phyloP scores from a whole-genome alignment of 257 asterid genomes.

The Nicotiana otophora region DNA sequence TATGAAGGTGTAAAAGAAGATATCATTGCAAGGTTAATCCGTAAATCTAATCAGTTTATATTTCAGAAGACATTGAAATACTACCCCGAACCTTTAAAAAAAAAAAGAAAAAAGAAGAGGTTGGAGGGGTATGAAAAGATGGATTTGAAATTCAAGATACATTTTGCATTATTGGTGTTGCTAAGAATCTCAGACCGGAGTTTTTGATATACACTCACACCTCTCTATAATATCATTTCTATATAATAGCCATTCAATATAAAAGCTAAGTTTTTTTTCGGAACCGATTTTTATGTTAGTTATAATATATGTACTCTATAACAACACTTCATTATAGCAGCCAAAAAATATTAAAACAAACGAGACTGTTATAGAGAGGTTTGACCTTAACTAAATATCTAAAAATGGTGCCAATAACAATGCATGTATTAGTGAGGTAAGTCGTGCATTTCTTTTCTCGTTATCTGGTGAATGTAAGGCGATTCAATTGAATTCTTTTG shows the following conservation, averaged over 20 bases:
- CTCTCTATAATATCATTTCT: no score
- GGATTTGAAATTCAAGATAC: background rate
- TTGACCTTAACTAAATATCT: background rate
- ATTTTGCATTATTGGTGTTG: background rate
- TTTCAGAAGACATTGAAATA: background rate
- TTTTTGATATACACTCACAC: background rate
- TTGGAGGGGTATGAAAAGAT: background rate
- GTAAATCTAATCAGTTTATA: background rate
- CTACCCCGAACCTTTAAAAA: background rate
- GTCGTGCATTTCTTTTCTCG: background rate
- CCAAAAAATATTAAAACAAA: no score
- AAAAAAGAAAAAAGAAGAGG: background rate
- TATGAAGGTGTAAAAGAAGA: no score
- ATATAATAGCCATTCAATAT: no score
- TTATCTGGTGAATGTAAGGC: background rate
- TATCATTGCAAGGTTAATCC: no score
- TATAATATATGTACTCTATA: no score
- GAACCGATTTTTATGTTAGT: no score
- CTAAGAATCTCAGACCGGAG: background rate
- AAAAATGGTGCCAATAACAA: constrained; percentile 8
- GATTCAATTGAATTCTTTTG: background rate
- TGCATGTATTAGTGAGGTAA: background rate
- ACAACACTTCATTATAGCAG: no score
- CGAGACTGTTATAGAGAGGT: no score
- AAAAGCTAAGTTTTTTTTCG: no score